These are phyloP conservation scores for Fusarium musae DNA, from an alignment of 2,329 filamentous ascomycete genomes.

Conservation along the genomic window DNA sequence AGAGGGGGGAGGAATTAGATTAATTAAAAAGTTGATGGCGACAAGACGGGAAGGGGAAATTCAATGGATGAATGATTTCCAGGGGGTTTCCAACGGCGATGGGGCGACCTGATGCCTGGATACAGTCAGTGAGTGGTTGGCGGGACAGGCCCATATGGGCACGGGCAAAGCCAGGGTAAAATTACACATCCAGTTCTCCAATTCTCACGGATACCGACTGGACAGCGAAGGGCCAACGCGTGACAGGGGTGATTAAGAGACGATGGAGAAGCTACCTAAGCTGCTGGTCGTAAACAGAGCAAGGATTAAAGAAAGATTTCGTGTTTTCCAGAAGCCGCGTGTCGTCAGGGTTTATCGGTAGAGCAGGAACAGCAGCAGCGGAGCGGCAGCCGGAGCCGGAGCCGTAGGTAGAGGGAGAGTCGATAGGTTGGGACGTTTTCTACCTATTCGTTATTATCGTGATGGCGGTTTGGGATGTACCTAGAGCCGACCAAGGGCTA, in stretches of 20 bases:
- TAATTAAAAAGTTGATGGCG: constrained; percentile 29
- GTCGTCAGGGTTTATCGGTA: constrained; percentile 9
- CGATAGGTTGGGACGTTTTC: neutral
- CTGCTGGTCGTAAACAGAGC: constrained; percentile 7
- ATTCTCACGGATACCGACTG: constrained; percentile 22
- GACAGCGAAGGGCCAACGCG: constrained; percentile 14
- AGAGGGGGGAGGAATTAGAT: constrained; percentile 29
- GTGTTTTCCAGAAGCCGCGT: constrained; percentile 29
- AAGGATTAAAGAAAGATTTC: constrained; percentile 21
- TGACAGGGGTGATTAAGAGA: constrained; percentile 24
- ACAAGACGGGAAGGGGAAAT: constrained; percentile 38
- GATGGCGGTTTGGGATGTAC: neutral
- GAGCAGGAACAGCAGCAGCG: neutral
- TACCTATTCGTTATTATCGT: neutral
- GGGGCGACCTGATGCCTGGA: constrained; percentile 37
- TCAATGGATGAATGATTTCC: constrained; percentile 43
- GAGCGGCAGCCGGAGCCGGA: neutral
- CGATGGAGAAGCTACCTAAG: constrained; percentile 7
- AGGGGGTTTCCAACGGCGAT: constrained; percentile 39
- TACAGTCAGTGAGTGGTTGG: constrained; percentile 40
- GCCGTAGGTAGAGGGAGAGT: neutral
- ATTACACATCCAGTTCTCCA: constrained; percentile 41
- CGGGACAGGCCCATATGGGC: constrained; percentile 31
- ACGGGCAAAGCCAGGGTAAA: constrained; percentile 36
- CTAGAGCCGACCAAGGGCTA: neutral